These are phyloP conservation scores for Naganishia antarctica DNA, from an alignment of 768 basidiomycete genomes.

Conservation along the genomic window DNA sequence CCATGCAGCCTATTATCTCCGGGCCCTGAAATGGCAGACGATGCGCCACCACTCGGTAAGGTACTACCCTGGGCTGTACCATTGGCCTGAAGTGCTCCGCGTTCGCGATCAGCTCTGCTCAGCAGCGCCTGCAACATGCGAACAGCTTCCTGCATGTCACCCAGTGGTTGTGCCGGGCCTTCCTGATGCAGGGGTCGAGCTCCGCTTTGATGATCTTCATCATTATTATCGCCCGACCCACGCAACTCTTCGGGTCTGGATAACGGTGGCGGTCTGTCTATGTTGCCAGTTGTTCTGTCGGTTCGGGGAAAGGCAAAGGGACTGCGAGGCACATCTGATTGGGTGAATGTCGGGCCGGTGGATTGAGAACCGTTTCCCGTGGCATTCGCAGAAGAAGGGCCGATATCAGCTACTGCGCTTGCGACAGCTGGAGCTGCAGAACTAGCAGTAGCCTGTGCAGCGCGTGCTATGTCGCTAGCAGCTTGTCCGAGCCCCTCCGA, in stretches of 20 bases:
- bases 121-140: conserved; percentile 1
- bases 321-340: conserved; percentile 5
- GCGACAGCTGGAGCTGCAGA: too few species aligned
- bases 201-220: background rate
- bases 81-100: background rate
- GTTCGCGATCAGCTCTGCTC: background rate
- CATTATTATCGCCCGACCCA: background rate
- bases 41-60: too few species aligned
- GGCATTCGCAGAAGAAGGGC: background rate
- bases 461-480: too few species aligned
- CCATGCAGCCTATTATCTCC: background rate
- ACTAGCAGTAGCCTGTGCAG: too few species aligned
- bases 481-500: too few species aligned
- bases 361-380: background rate
- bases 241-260: background rate
- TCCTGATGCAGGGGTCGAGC: background rate
- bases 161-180: background rate
- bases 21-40: too few species aligned
- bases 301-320: conserved; percentile 13
- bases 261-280: conserved; percentile 2
- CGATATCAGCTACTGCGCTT: background rate
- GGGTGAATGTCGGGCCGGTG: background rate
- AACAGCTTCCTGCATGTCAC: conserved; percentile 6
- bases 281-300: background rate
- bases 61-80: too few species aligned